phyloP scores from a whole-genome alignment of 2,329 filamentous ascomycete species.

The Anisogramma anomala region DNA sequence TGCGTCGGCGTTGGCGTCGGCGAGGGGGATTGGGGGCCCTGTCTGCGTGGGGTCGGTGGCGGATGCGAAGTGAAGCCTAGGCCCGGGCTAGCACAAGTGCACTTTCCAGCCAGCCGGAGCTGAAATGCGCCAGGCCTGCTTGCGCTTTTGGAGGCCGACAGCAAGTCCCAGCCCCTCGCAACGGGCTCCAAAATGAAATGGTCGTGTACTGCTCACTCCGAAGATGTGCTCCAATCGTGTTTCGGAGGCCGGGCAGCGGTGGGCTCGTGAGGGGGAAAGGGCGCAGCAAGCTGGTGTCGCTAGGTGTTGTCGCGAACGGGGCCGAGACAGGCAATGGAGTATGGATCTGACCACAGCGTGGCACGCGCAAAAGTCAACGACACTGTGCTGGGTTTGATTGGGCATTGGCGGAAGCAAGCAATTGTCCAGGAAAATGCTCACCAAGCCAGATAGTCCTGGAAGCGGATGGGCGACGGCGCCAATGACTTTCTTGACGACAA shows the following conservation, averaged over 20 bases:
- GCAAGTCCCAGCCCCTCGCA: not conserved
- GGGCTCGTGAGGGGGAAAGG: not conserved
- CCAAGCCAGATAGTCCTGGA: not conserved
- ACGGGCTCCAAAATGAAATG: not conserved
- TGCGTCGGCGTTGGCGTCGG: too few species aligned
- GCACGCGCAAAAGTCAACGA: constrained; percentile 4
- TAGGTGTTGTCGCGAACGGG: not conserved
- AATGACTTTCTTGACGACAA: too few species aligned
- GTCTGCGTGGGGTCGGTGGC: too few species aligned
- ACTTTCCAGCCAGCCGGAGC: constrained; percentile 3
- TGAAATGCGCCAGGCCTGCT: constrained; percentile 6
- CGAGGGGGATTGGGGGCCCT: too few species aligned
- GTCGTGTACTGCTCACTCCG: not conserved
- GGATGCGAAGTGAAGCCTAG: not conserved
- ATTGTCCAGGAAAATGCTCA: not conserved
- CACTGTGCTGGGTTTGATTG: not conserved
- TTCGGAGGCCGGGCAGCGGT: not conserved
- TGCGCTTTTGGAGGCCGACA: not conserved
- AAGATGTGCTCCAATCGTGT: not conserved
- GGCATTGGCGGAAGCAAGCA: not conserved
- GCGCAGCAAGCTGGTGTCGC: not conserved
- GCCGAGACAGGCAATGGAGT: not conserved
- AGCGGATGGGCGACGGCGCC: not conserved
- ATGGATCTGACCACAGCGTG: not conserved
- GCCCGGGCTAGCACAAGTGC: constrained; percentile 6